phyloP scores from a whole-genome alignment of 1,284 basidiomycete genomes.

The Meripilus lineatus region DNA sequence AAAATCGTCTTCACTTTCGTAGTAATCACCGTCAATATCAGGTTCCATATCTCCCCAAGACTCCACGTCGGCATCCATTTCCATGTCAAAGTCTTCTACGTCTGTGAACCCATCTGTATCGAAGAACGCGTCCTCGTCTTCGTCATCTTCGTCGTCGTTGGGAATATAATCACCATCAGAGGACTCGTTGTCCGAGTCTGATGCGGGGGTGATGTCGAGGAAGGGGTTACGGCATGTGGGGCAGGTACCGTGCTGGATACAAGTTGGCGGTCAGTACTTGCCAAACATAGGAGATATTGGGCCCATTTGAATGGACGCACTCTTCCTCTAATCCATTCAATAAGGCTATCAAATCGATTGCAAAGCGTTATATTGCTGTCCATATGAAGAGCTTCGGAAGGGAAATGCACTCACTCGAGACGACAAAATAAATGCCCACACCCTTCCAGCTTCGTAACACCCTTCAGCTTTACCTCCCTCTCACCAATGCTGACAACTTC shows the following conservation, averaged over 20 bases:
- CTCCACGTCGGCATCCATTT: slow-evolving; percentile 26
- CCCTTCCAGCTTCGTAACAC: slow-evolving; percentile 49
- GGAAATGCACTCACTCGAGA: slow-evolving; percentile 47
- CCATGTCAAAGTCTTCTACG: slow-evolving; percentile 18
- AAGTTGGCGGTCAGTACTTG: slow-evolving; percentile 5
- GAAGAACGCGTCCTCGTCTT: slow-evolving; percentile 40
- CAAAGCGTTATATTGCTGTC: too few species aligned
- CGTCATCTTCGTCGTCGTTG: slow-evolving; percentile 38
- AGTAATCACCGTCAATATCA: too few species aligned
- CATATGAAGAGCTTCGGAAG: not conserved
- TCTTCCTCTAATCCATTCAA: slow-evolving; percentile 57
- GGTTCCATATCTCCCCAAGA: not conserved
- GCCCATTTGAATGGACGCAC: slow-evolving; percentile 30
- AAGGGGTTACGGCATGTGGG: slow-evolving; percentile 61
- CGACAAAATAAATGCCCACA: slow-evolving; percentile 68
- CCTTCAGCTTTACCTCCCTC: slow-evolving; percentile 21
- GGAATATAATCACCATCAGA: slow-evolving; percentile 66
- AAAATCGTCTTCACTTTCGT: too few species aligned
- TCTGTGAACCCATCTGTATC: slow-evolving; percentile 32
- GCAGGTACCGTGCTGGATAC: slow-evolving; percentile 59
- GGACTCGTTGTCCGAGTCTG: slow-evolving; percentile 57
- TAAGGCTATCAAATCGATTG: slow-evolving; percentile 41
- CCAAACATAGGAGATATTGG: not conserved
- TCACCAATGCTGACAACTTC: slow-evolving; percentile 12
- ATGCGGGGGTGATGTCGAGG: slow-evolving; percentile 43